Base-by-base conservation (phyloP, 2,329 filamentous ascomycete species). In the Penicillium sp. region DNA sequence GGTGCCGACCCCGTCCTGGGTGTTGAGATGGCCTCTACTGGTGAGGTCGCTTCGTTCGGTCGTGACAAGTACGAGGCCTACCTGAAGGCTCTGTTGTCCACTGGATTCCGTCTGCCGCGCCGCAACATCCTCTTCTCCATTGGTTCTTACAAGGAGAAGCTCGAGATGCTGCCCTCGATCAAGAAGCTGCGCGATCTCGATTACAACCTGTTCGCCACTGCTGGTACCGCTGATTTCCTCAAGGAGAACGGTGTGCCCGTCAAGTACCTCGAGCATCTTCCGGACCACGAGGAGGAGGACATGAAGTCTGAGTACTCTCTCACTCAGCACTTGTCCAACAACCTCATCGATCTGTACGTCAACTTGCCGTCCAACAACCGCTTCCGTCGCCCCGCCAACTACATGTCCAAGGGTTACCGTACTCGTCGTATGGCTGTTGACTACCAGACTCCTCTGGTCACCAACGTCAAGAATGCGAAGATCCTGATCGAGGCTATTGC, bases 381-480 rank as follows among this genome's bases (percentile, higher is more conserved):
- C 70, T 98, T 94, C 78, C 83, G 93, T 61, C 84, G 93, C 59
- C 93, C 93, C 29, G 93, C 93, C 62, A 98, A 89, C 76, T 98
- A 97, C 74, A 94, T 98, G 85, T 94, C 87, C 72, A 93, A 93
- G 75, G 93, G 93, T 53, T 98, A 98, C 74, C 85, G 87, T 65
- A 97, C 93, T 49, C 83, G 93, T 69, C 84, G 93, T 70, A 96
- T 98, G 90, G 93, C 93, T 32, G 93, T 98, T 37, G 93, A 96
- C 72, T 88, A 96, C 74, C 91, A 97, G 74, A 95, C 93, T 48
- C 93, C 93, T 51, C 76, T 98, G 53, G 91, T 98, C 17, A 98
- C 93, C 48, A 98, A 98, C 63, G 93, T 98, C 70, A 98, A 98
- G 80, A 97, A 96, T 66, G 93, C 93, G 52, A 98, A 97, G 78